Evolutionary conservation across 306 rosid genomes (phyloP).

Genomic region (barrel medic (Medicago truncatula)): DNA sequence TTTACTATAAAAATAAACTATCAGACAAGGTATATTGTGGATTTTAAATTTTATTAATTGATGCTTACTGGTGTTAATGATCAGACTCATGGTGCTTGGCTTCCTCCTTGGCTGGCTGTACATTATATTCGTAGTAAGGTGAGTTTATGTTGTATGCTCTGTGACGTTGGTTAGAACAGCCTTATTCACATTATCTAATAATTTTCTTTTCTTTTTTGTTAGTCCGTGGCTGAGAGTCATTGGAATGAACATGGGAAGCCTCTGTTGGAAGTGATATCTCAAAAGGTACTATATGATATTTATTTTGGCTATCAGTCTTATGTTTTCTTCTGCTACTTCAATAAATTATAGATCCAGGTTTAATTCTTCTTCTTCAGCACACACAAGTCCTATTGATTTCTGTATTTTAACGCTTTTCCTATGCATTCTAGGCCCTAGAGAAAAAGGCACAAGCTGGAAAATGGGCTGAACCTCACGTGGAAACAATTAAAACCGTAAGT

Average conservation of each 20-base stretch:
- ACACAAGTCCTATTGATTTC: constrained; percentile 14
- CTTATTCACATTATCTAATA: constrained; percentile 41
- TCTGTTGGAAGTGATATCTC: constrained; percentile 56
- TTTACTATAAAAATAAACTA: neutral
- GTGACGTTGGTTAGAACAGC: constrained; percentile 22
- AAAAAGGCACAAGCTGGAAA: constrained; percentile 75
- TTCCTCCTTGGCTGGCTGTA: constrained; percentile 90
- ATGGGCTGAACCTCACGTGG: constrained; percentile 92
- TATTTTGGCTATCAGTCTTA: constrained; percentile 30
- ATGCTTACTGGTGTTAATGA: constrained; percentile 43
- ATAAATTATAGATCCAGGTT: constrained; percentile 21
- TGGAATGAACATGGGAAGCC: constrained; percentile 92
- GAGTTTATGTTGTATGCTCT: constrained; percentile 34
- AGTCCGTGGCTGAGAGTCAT: constrained; percentile 59
- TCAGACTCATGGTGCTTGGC: constrained; percentile 90
- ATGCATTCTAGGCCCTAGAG: constrained; percentile 66
- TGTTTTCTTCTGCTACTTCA: constrained; percentile 7
- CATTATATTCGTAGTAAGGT: constrained; percentile 71
- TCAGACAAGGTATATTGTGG: neutral
- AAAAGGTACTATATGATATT: constrained; percentile 66
- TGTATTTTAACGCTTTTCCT: constrained; percentile 37
- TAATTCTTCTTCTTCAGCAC: constrained; percentile 31
- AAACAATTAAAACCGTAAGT: constrained; percentile 81
- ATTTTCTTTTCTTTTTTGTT: constrained; percentile 25
- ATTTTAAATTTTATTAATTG: constrained; percentile 35